Evolutionary conservation across 768 basidiomycete genomes (phyloP), one percentile per base, ranked within the genome.

Genomic region (Brasilioporus rufonigricans): DNA sequence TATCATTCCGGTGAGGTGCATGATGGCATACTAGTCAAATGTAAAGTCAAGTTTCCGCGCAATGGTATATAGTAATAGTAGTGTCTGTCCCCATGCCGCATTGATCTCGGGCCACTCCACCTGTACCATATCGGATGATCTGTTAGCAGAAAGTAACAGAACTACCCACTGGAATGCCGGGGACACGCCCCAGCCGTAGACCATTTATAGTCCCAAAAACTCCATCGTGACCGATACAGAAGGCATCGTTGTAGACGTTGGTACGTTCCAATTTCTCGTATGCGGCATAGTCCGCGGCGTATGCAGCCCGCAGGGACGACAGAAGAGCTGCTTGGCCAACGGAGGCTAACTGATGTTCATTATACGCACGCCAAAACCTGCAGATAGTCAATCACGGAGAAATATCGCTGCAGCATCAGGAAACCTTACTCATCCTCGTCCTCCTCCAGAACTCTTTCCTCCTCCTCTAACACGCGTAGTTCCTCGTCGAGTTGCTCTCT

Each of bases 51-150:
- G 82, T 72, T 98, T 99, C 52, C 89, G 80, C 12, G 93, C 93
- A 46, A 99, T 83, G 8, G 93, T 93, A 65, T 96, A 91, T 33
- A 98, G 74, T 52, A 98, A 77, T 18, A 98, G 78, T n/a, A 96
- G 76, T 0, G 95, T 92, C 67, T 97, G 89, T 2, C 97, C 97
- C 94, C 96, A 97, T 18, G 97, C 97, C 12, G 97, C 97, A 66
- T 98, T 98, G 69, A 98, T 94, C 73, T 99, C 97, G 3, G 92
- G 84, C 95, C 95, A 99, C 67, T 98, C 97, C 29, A 98, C 95
- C 85, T 92, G 58, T 10, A 55, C 35, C n/a, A 40, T 14, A 29
- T 59, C 61, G 52, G 61, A 47, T 54, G 55, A 50, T 54, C 36
- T 24, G 44, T 23, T 16, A 53, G 12, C 27, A 36, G 55, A 53